These are phyloP conservation scores for Amanita thiersii DNA, from an alignment of 768 basidiomycete species.

Conservation along the genomic window DNA sequence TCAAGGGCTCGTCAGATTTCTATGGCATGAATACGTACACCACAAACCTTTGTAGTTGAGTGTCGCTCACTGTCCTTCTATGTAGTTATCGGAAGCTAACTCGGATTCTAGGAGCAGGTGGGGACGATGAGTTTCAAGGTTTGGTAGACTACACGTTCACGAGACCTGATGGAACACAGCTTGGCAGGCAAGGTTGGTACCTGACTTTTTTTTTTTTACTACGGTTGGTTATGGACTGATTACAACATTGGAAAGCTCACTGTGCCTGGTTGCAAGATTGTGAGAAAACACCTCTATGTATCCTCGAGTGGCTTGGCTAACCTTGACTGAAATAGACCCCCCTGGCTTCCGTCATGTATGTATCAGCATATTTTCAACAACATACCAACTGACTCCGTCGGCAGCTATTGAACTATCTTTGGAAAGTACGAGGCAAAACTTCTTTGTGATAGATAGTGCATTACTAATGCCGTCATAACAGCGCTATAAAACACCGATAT, in stretches of 20 bases:
- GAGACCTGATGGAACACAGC: constrained; percentile 52
- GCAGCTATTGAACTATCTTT: constrained; percentile 60
- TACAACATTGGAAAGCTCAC: constrained; percentile 32
- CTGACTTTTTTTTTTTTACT: not conserved
- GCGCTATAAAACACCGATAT: constrained; percentile 26
- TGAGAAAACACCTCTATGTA: constrained; percentile 20
- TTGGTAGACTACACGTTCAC: constrained; percentile 53
- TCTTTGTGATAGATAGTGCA: not conserved
- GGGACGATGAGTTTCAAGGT: constrained; percentile 58
- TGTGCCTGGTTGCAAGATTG: constrained; percentile 63
- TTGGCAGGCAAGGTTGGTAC: constrained; percentile 49
- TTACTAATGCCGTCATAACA: constrained; percentile 12
- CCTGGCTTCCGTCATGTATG: constrained; percentile 57
- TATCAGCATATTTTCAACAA: not conserved
- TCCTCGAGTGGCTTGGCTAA: constrained; percentile 1
- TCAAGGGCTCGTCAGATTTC: constrained; percentile 62
- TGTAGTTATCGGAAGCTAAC: no score
- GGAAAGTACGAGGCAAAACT: constrained; percentile 37
- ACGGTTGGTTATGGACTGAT: constrained; percentile 3
- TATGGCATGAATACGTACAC: constrained; percentile 72
- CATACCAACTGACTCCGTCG: no score
- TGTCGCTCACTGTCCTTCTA: no score
- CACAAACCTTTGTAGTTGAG: no score
- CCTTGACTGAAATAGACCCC: constrained; percentile 34
- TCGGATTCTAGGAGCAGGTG: constrained; percentile 46